Percentiles rank a stretch among this genome's conserved stretches.
These are phyloP conservation scores for Parastagonospora nodorum DNA, from an alignment of 2,329 filamentous ascomycete species.

Conservation along the genomic window DNA sequence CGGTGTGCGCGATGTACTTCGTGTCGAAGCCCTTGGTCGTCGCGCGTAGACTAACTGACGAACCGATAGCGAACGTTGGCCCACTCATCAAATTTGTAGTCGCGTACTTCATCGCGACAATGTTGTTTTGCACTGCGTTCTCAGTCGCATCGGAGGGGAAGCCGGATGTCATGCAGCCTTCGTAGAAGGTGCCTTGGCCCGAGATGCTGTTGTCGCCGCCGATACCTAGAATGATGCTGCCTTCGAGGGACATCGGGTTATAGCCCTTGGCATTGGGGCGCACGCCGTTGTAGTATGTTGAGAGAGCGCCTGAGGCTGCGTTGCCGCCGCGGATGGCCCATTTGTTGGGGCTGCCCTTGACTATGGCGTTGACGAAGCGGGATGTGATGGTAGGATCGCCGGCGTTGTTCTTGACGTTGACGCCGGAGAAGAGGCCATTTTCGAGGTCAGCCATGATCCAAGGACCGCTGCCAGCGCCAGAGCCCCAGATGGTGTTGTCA, in stretches of 20 bases:
- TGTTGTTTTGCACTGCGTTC: constrained; percentile 63
- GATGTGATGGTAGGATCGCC: constrained; percentile 58
- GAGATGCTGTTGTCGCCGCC: constrained; percentile 68
- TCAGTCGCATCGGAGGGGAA: constrained; percentile 66
- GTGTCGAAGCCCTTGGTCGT: constrained; percentile 61
- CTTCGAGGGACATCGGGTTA: constrained; percentile 67
- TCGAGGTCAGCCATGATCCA: constrained; percentile 74
- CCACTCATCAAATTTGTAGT: constrained; percentile 56
- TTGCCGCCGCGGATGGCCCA: constrained; percentile 67
- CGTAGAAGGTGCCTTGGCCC: constrained; percentile 68
- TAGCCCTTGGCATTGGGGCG: constrained; percentile 61
- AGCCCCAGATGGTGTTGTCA: constrained; percentile 59
- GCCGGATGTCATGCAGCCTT: constrained; percentile 67
- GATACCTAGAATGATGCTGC: constrained; percentile 70
- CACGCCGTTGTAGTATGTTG: constrained; percentile 63
- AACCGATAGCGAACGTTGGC: constrained; percentile 54
- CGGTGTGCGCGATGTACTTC: constrained; percentile 61
- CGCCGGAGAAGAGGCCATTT: constrained; percentile 67
- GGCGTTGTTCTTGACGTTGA: constrained; percentile 53
- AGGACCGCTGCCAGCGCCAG: constrained; percentile 63
- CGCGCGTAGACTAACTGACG: constrained; percentile 58
- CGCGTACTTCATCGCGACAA: constrained; percentile 64
- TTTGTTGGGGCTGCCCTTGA: constrained; percentile 62
- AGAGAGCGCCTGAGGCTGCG: constrained; percentile 58
- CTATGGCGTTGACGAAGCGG: constrained; percentile 61